Evolutionary conservation across 306 rosid genomes (phyloP).

Genomic region (Quillaja saponaria): DNA sequence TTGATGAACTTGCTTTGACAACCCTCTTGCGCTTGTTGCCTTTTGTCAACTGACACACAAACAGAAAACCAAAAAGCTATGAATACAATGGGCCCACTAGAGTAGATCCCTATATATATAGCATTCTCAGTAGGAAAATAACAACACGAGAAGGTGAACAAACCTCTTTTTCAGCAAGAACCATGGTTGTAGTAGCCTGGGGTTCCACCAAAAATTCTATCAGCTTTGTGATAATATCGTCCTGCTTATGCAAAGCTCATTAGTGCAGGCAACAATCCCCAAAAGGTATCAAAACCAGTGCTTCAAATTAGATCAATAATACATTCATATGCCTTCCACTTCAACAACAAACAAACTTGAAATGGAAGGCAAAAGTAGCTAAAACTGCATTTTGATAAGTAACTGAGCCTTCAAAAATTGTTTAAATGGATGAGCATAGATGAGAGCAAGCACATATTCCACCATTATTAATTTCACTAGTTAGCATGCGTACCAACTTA

Average conservation of each 20-base stretch:
- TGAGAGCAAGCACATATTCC: background rate
- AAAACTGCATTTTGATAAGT: no score
- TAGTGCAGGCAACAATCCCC: slow-evolving; percentile 14
- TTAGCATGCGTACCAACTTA: background rate
- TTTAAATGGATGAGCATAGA: no score
- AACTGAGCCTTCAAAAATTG: no score
- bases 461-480: background rate
- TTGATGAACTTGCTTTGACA: slow-evolving; percentile 56
- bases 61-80: slow-evolving; percentile 15
- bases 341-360: no score
- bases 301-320: background rate
- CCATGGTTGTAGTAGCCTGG: slow-evolving; percentile 66
- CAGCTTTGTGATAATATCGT: slow-evolving; percentile 75
- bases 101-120: background rate
- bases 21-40: slow-evolving; percentile 73
- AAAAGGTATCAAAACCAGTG: background rate
- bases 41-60: slow-evolving; percentile 54
- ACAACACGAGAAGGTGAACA: slow-evolving; percentile 7
- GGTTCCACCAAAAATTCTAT: slow-evolving; percentile 85
- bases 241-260: slow-evolving; percentile 53
- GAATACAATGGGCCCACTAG: slow-evolving; percentile 12
- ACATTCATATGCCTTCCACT: no score
- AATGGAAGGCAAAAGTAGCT: no score
- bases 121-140: background rate
- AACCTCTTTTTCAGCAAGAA: slow-evolving; percentile 86